Evolutionary conservation across 78 protist species (phyloP).

Genomic region (Salpingoeca rosetta): DNA sequence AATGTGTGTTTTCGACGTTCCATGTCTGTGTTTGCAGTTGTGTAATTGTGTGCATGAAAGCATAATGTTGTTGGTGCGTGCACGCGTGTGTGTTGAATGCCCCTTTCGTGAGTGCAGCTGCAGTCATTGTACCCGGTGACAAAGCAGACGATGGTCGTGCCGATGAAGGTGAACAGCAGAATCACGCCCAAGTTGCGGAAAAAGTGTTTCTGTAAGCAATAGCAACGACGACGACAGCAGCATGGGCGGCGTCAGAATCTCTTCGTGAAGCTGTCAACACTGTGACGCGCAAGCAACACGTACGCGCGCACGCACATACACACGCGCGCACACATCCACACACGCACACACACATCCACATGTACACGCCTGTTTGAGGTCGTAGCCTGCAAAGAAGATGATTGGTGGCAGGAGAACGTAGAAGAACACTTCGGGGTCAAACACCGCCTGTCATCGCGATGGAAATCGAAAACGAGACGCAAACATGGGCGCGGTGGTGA

Average conservation of each 20-base stretch:
- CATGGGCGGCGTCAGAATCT: background rate
- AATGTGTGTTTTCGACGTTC: too few species aligned
- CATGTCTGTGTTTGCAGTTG: too few species aligned
- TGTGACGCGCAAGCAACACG: background rate
- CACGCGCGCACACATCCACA: background rate
- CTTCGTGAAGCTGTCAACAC: background rate
- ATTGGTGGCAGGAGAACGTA: conserved; percentile 32
- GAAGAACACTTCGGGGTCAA: conserved; percentile 30
- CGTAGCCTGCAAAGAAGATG: conserved; percentile 29
- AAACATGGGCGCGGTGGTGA: too few species aligned
- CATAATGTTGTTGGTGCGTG: too few species aligned
- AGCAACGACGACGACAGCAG: background rate
- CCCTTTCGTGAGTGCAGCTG: too few species aligned
- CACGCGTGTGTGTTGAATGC: too few species aligned
- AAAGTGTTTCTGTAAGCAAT: background rate
- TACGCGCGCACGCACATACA: background rate
- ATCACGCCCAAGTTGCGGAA: conserved; percentile 18
- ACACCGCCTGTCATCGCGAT: background rate
- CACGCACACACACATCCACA: background rate
- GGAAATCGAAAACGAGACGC: background rate
- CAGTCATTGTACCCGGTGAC: conserved; percentile 9
- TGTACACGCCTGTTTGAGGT: conserved; percentile 3
- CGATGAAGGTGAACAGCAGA: conserved; percentile 10
- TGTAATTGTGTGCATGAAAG: too few species aligned
- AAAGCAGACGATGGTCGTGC: conserved; percentile 14